Base-by-base conservation (phyloP, 129 eudicot species). In the Lactuca saligna region DNA sequence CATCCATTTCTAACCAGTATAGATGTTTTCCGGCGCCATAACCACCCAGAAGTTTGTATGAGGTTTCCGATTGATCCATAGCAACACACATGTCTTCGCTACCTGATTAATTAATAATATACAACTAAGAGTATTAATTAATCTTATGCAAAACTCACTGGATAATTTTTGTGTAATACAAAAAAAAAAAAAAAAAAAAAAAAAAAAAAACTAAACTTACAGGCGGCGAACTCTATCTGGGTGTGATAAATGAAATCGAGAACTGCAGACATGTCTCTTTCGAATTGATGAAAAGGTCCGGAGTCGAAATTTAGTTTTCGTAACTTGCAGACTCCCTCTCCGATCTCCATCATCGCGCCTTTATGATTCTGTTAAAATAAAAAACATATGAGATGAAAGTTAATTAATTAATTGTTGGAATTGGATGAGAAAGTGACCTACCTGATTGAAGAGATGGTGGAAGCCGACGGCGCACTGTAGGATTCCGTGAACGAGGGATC, bases 311-410 rank as follows among this genome's bases (percentile, higher is more conserved):
- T 88, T 76, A 88, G 63, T 71, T 91, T 91, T 37, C 96, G 64
- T 58, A 91, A 76, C 86, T 91, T 91, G 74, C 97, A 91, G 53
- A 88, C 53, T 13, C 96, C 97, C 34, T 91, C 97, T 44, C 96
- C 97, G 72, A 91, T 69, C 74, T 91, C 96, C 96, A 91, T 91
- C 96, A 91, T 91, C 7, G 97, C 97, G 59, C 97, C 96, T 77
- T 80, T 88, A 70, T 91, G 97, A 63, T 91, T 91, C 96, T 88
- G 49, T 29, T 37, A 14, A 53, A 37, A 4, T 3, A 6, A 14
- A 13, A 65, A 8, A 8, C 2, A 42, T 13, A 39, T 35, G 38
- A 35, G 38, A 35, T 35, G 38, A 7, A 6, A 9, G 3, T 42
- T 9, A 8, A 42, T 42, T 9, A 25, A 15, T 7, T 13, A 53